Evolutionary conservation across 2,329 filamentous ascomycete genomes (phyloP).

Genomic region (Stemphylium vesicarium): DNA sequence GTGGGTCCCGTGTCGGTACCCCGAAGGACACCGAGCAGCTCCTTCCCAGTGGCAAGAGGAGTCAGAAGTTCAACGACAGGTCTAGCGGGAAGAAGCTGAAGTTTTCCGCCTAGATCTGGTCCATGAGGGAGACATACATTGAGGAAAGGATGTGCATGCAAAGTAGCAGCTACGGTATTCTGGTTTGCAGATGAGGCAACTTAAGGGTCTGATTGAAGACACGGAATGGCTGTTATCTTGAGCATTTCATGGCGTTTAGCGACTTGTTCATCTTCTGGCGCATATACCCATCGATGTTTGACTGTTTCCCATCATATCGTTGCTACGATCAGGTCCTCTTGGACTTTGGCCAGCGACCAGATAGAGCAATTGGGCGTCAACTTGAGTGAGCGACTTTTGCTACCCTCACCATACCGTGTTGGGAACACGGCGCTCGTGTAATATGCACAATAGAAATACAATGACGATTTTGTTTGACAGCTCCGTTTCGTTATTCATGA

Average conservation of each 20-base stretch:
- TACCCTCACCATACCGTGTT: too few relatives aligned
- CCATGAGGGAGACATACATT: too few relatives aligned
- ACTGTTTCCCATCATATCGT: neutral
- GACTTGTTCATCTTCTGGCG: neutral
- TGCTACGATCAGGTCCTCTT: neutral
- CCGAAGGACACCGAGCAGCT: constrained; percentile 18
- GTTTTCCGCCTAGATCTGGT: too few relatives aligned
- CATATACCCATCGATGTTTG: neutral
- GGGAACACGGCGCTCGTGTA: too few relatives aligned
- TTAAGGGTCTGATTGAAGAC: neutral
- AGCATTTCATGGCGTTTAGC: neutral
- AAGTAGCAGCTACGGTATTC: neutral
- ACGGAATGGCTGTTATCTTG: too few relatives aligned
- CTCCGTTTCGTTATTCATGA: too few relatives aligned
- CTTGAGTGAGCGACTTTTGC: too few relatives aligned
- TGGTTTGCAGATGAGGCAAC: neutral
- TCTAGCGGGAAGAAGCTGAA: constrained; percentile 22
- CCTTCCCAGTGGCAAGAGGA: neutral
- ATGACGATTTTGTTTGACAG: too few relatives aligned
- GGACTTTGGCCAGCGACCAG: too few relatives aligned
- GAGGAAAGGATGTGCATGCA: constrained; percentile 11
- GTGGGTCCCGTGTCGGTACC: constrained; percentile 30
- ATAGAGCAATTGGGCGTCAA: too few relatives aligned
- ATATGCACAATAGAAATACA: too few relatives aligned
- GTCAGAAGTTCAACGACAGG: constrained; percentile 8